Conservation (phyloP, 2,329 filamentous ascomycete genomes). For the Exophiala viscosa region DNA sequence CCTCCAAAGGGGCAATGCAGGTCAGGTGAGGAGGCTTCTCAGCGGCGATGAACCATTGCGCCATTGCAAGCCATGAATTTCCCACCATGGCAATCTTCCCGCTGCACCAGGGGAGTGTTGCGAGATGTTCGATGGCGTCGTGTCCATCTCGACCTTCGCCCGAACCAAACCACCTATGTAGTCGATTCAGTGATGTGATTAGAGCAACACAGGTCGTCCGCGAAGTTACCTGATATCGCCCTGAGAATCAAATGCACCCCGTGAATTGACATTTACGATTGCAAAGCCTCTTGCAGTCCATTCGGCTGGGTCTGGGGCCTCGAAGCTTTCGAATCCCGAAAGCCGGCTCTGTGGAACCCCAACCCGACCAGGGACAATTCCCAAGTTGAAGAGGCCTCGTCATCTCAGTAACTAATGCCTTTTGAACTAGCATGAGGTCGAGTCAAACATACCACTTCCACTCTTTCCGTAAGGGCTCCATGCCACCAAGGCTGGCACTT, state of each 20-base stretch:
- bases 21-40: conserved; percentile 41
- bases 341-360: conserved; percentile 7
- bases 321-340: conserved; percentile 20
- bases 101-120: conserved; percentile 45
- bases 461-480: conserved; percentile 33
- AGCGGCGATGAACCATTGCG: conserved; percentile 43
- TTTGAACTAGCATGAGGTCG: background rate
- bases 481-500: conserved; percentile 29
- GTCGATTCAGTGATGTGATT: no score
- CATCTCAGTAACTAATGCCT: background rate
- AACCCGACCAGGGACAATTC: conserved; percentile 22
- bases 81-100: conserved; percentile 43
- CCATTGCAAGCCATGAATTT: conserved; percentile 42
- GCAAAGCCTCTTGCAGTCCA: conserved; percentile 31
- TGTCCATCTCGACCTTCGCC: conserved; percentile 46
- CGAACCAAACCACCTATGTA: conserved; percentile 33
- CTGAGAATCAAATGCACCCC: conserved; percentile 29
- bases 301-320: conserved; percentile 31
- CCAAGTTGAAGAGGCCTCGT: conserved; percentile 30
- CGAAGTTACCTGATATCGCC: no score
- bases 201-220: no score
- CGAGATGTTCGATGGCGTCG: conserved; percentile 43
- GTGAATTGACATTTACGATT: conserved; percentile 30
- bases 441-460: conserved; percentile 12
- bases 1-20: conserved; percentile 50